Percentiles rank a stretch among this genome's conserved stretches.
Evolutionary conservation across 2,329 filamentous ascomycete species (phyloP).

Genomic region (Colletotrichum eleusines): DNA sequence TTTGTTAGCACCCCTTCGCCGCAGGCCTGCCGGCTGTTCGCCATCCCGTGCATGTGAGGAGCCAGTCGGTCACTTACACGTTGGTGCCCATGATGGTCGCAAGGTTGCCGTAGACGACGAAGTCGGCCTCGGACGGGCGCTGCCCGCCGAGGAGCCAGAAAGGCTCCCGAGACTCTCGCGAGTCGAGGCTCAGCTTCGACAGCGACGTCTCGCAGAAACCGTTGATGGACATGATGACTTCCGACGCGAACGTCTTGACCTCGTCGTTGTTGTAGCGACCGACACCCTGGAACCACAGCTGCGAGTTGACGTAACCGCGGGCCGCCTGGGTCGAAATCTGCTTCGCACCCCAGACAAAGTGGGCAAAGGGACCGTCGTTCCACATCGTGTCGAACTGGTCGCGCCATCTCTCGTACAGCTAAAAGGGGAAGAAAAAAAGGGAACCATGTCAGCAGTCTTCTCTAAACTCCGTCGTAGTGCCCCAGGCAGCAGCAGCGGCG

Average conservation of each 20-base stretch:
- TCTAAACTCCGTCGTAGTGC: not conserved
- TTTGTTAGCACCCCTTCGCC: not conserved
- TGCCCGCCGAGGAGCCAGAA: constrained; percentile 46
- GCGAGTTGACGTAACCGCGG: constrained; percentile 39
- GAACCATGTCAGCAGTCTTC: not conserved
- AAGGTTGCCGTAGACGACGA: constrained; percentile 37
- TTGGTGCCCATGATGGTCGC: constrained; percentile 37
- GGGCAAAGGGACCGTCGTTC: constrained; percentile 42
- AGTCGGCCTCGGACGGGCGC: constrained; percentile 44
- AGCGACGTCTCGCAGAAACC: constrained; percentile 40
- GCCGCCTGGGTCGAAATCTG: constrained; percentile 37
- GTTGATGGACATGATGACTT: constrained; percentile 42
- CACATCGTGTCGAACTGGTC: constrained; percentile 42
- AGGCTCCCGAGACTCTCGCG: constrained; percentile 33
- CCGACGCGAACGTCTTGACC: constrained; percentile 40
- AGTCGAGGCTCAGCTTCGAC: constrained; percentile 30
- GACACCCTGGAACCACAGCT: constrained; percentile 44
- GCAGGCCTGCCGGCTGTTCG: not conserved
- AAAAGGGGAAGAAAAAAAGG: too few species aligned
- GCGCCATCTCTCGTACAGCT: constrained; percentile 45
- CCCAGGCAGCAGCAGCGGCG: too few species aligned
- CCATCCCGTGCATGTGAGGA: not conserved
- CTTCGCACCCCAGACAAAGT: constrained; percentile 41
- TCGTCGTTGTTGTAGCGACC: constrained; percentile 43
- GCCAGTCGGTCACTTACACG: constrained; percentile 32